Conservation (phyloP, 2,329 filamentous ascomycete species). For the Tothia fuscella region DNA sequence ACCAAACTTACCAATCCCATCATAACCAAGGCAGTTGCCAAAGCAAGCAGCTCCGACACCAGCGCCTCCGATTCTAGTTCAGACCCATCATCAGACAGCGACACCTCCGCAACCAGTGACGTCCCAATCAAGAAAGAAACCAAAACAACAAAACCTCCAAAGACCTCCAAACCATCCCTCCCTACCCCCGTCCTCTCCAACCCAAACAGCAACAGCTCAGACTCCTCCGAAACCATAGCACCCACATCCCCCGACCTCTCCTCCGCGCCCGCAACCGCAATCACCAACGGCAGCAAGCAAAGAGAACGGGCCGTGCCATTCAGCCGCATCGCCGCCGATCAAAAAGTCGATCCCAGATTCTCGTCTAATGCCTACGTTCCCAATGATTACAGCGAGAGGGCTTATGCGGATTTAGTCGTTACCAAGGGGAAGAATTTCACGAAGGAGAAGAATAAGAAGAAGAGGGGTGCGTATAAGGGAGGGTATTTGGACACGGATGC, state of each 20-base stretch:
- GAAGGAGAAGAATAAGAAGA: conserved; percentile 95
- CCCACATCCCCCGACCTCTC: conserved; percentile 18
- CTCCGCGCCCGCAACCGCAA: conserved; percentile 17
- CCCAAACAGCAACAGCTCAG: conserved; percentile 27
- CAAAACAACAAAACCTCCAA: conserved; percentile 15
- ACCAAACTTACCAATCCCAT: conserved; percentile 40
- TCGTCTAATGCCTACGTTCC: conserved; percentile 69
- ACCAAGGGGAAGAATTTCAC: conserved; percentile 96
- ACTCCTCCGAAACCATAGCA: conserved; percentile 21
- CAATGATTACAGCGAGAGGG: conserved; percentile 80
- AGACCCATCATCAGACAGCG: conserved; percentile 13
- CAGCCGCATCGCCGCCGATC: conserved; percentile 62
- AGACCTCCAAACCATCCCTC: conserved; percentile 16
- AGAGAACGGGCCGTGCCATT: conserved; percentile 53
- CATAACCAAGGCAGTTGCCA: conserved; percentile 27
- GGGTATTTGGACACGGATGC: conserved; percentile 73
- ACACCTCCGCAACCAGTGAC: conserved; percentile 16
- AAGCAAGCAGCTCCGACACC: conserved; percentile 14
- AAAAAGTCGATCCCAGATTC: conserved; percentile 55
- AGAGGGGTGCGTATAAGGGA: conserved; percentile 74
- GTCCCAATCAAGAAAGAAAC: conserved; percentile 12
- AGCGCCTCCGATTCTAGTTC: not conserved
- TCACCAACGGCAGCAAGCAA: conserved; percentile 26
- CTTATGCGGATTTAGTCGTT: conserved; percentile 76
- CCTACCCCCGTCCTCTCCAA: conserved; percentile 26